A percentile compares a stretch with the other conserved stretches of the same genome.
phyloP scores from a whole-genome alignment of 495 filamentous ascomycete species.

The Clavariopsis aquatica region DNA sequence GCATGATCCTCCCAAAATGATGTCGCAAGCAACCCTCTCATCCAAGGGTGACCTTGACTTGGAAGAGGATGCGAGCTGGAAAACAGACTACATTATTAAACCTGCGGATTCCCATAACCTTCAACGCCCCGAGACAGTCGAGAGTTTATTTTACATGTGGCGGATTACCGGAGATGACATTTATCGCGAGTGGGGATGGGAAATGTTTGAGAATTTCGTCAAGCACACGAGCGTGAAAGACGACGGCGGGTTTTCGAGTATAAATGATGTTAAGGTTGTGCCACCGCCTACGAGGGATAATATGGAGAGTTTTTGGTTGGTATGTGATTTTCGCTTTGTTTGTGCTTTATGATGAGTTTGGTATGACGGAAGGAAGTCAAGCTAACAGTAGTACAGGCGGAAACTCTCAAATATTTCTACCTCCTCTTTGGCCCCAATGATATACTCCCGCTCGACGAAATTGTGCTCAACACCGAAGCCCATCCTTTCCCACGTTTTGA shows the following conservation, averaged over 20 bases:
- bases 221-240: slow-evolving; percentile 75
- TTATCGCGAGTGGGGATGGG: slow-evolving; percentile 97
- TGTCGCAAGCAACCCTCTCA: slow-evolving; percentile 45
- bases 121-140: slow-evolving; percentile 94
- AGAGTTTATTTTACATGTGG: slow-evolving; percentile 98
- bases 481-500: slow-evolving; percentile 88
- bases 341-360: neutral
- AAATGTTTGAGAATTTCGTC: slow-evolving; percentile 93
- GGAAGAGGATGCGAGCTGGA: slow-evolving; percentile 61
- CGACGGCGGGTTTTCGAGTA: slow-evolving; percentile 72
- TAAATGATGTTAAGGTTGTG: slow-evolving; percentile 64
- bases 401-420: slow-evolving; percentile 98
- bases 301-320: slow-evolving; percentile 63
- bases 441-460: slow-evolving; percentile 75
- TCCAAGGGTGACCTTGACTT: slow-evolving; percentile 52
- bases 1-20: slow-evolving; percentile 61
- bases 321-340: slow-evolving; percentile 46
- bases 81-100: slow-evolving; percentile 76
- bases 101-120: slow-evolving; percentile 80
- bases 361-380: neutral
- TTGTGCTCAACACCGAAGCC: slow-evolving; percentile 95
- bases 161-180: slow-evolving; percentile 88
- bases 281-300: slow-evolving; percentile 45
- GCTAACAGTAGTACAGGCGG: slow-evolving; percentile 59
- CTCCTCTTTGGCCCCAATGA: slow-evolving; percentile 86